phyloP scores from a whole-genome alignment of 768 basidiomycete species.

The Dictyophora rubrovolvata region DNA sequence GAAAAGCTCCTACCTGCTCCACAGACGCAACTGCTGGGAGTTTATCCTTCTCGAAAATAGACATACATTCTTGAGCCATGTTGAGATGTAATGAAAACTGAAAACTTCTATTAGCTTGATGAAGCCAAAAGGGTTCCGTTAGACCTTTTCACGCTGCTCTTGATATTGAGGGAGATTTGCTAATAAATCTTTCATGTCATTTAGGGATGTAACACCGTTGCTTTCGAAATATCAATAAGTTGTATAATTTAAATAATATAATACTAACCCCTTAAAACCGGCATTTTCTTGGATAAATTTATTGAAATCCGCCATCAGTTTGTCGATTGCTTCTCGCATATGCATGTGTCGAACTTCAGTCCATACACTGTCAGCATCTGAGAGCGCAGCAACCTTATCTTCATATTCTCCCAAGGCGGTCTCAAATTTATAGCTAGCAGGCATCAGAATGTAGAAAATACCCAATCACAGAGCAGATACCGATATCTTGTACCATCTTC shows the following conservation, averaged over 20 bases:
- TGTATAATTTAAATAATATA: slow-evolving; percentile 4
- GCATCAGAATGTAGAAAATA: neutral
- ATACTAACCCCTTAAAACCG: slow-evolving; percentile 76
- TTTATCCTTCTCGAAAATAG: slow-evolving; percentile 80
- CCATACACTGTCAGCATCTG: slow-evolving; percentile 86
- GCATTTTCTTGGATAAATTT: slow-evolving; percentile 90
- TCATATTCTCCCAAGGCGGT: slow-evolving; percentile 79
- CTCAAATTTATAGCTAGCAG: slow-evolving; percentile 79
- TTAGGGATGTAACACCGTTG: slow-evolving; percentile 76
- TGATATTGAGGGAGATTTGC: slow-evolving; percentile 90
- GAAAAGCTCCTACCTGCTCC: slow-evolving; percentile 58
- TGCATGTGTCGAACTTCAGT: slow-evolving; percentile 91
- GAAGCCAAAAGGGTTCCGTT: slow-evolving; percentile 6
- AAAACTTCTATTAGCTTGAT: neutral
- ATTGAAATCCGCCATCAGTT: slow-evolving; percentile 92
- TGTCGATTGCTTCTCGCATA: slow-evolving; percentile 98
- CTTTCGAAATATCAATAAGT: slow-evolving; percentile 24
- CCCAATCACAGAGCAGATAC: slow-evolving; percentile 36
- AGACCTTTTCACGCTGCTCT: slow-evolving; percentile 87
- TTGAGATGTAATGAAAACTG: slow-evolving; percentile 94
- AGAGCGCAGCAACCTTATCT: slow-evolving; percentile 78
- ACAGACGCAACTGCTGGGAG: slow-evolving; percentile 75
- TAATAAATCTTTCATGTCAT: slow-evolving; percentile 99
- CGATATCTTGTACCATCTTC: slow-evolving; percentile 78
- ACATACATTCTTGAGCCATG: slow-evolving; percentile 98